Percentiles rank a stretch among this genome's conserved stretches.
These are phyloP conservation scores for Pestalotiopsis sp. DNA, from an alignment of 2,329 filamentous ascomycete species.

Conservation along the genomic window DNA sequence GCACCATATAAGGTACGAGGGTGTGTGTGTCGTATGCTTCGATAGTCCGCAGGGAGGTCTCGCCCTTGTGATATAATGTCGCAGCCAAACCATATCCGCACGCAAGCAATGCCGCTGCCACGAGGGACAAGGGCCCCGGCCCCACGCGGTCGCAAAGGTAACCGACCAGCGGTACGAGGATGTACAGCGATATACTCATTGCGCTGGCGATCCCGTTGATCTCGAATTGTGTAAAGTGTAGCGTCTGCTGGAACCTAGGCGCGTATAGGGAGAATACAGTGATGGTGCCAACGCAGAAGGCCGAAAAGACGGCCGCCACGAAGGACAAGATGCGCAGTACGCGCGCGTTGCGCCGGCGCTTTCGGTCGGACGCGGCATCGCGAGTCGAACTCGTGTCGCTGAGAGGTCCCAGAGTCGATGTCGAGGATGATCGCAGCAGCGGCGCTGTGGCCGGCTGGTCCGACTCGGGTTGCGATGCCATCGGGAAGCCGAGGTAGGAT, in stretches of 20 bases:
- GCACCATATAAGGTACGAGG: conserved; percentile 80
- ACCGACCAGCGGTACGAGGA: conserved; percentile 86
- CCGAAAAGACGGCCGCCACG: conserved; percentile 52
- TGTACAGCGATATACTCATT: conserved; percentile 84
- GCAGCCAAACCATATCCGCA: conserved; percentile 83
- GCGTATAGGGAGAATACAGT: conserved; percentile 94
- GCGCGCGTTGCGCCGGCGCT: conserved; percentile 23
- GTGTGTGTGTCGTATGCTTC: conserved; percentile 50
- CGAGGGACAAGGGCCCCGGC: conserved; percentile 72
- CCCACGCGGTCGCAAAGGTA: conserved; percentile 90
- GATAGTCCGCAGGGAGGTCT: conserved; percentile 31
- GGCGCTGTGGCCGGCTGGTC: conserved; percentile 22
- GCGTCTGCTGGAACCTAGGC: conserved; percentile 79
- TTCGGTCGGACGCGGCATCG: conserved; percentile 22
- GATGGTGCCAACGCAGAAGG: conserved; percentile 85
- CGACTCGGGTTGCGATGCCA: conserved; percentile 20
- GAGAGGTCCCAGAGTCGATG: conserved; percentile 26
- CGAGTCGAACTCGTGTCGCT: conserved; percentile 29
- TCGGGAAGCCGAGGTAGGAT: conserved; percentile 10
- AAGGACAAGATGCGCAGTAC: conserved; percentile 48
- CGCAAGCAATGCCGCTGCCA: conserved; percentile 74
- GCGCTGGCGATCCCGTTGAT: conserved; percentile 87
- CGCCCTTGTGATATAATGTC: conserved; percentile 61
- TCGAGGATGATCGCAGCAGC: conserved; percentile 27
- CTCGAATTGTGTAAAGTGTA: conserved; percentile 87